Evolutionary conservation across 2,329 filamentous ascomycete species (phyloP), one percentile per base, ranked within the genome.

Genomic region (Helminthosporium solani): DNA sequence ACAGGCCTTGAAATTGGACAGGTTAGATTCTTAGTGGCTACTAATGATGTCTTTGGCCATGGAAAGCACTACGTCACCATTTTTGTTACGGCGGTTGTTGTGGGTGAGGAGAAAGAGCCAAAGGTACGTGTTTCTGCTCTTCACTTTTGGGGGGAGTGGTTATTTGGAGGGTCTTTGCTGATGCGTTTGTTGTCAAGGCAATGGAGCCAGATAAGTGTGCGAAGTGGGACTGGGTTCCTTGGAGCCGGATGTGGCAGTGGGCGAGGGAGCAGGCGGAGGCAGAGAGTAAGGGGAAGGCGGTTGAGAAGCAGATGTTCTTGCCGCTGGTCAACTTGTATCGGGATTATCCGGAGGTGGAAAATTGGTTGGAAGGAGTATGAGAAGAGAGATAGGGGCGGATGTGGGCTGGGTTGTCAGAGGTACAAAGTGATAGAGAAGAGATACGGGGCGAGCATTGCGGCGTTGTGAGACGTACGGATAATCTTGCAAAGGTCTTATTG

Each of bases 31-130:
- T 53, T 85, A 1, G 80, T 78, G 0, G 78, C 82, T 0, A 89
- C 85, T 4, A 89, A 90, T 60, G 82, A 85, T 56, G 62, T 87
- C 1, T 87, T 90, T 62, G 75, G 78, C 15, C 76, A 78, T n/a
- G 69, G 68, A 0, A 88, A 84, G 66, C 87, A 92, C 62, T 92
- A 91, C 60, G 75, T 90, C 40, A 91, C 88, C 0, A 66, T 90
- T 2, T 90, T 88, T 54, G 79, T 89, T 50, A 71, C 73, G 0
- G 82, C 80, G 33, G 69, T 67, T 35, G 71, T 81, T 54, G 60
- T 70, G 0, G 75, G 81, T 20, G 70, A 75, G 14, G 53, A 59
- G 0, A 75, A 75, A 20, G 65, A 79, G 52, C 79, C 85, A 0
- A 44, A 76, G 73, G 84, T 86, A 47, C 59, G 75, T 56, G 28